Percentiles rank a stretch among this genome's conserved stretches.
Conservation (phyloP, 768 basidiomycete genomes). For the Tephrocybe sp. region DNA sequence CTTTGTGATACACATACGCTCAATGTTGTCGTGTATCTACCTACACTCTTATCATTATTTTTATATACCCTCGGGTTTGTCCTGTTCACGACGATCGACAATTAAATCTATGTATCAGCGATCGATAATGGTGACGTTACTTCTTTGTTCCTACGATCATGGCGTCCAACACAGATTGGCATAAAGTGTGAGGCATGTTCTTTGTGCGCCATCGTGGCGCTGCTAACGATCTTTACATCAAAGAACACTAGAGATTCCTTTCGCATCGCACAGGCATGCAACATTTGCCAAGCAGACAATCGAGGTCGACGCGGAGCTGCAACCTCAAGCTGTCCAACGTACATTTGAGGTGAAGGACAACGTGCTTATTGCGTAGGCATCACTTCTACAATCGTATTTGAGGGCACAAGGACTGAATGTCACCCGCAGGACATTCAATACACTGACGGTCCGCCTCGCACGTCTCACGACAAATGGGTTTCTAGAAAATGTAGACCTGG, state of each 20-base stretch:
- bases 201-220: background rate
- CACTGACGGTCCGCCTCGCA: constrained; percentile 81
- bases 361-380: constrained; percentile 71
- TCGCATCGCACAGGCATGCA: constrained; percentile 72
- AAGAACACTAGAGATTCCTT: constrained; percentile 74
- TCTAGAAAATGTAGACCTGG: constrained; percentile 85
- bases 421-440: constrained; percentile 59
- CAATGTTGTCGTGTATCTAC: constrained; percentile 12
- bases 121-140: background rate
- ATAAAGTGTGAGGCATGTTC: constrained; percentile 44
- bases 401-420: background rate
- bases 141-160: constrained; percentile 5
- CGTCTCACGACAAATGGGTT: constrained; percentile 83
- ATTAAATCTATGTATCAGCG: background rate
- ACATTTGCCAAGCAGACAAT: constrained; percentile 79
- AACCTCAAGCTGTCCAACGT: constrained; percentile 76
- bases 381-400: constrained; percentile 6
- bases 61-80: constrained; percentile 13
- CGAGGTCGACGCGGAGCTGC: constrained; percentile 84
- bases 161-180: constrained; percentile 36
- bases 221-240: constrained; percentile 1
- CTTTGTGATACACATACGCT: constrained; percentile 10
- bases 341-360: constrained; percentile 64
- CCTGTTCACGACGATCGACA: background rate
- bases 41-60: constrained; percentile 8